Conservation (phyloP, 345 rosid genomes). For the Populus euphratica region DNA sequence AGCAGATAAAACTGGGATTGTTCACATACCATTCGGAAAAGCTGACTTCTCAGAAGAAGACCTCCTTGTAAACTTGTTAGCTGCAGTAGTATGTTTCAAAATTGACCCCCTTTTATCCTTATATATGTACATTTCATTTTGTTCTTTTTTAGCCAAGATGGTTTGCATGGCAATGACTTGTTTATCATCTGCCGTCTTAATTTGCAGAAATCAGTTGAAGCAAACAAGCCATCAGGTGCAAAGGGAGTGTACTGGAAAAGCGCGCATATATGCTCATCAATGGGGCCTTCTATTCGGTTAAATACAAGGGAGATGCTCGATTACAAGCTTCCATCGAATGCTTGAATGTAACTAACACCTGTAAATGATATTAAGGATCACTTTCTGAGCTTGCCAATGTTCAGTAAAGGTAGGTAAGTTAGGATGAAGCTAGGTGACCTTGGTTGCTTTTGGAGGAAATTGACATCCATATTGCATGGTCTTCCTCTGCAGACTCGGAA, state of each 20-base stretch:
- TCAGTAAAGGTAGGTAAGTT: background rate
- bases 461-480: slow-evolving; percentile 3
- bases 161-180: background rate
- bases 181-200: background rate
- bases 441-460: slow-evolving; percentile 6
- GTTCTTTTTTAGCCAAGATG: background rate
- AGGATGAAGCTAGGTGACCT: slow-evolving; percentile 7
- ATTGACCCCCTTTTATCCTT: background rate
- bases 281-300: slow-evolving; percentile 93
- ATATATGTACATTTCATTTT: background rate
- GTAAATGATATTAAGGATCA: slow-evolving; percentile 33
- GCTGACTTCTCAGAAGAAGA: slow-evolving; percentile 69
- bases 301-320: slow-evolving; percentile 89
- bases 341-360: slow-evolving; percentile 20
- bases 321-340: slow-evolving; percentile 51
- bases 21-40: slow-evolving; percentile 92
- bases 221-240: slow-evolving; percentile 96
- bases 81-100: slow-evolving; percentile 59
- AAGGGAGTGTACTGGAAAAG: slow-evolving; percentile 98
- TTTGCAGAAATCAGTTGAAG: slow-evolving; percentile 81
- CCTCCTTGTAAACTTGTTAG: slow-evolving; percentile 70
- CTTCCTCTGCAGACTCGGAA: slow-evolving; percentile 10
- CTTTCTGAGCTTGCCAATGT: slow-evolving; percentile 9
- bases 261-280: slow-evolving; percentile 82
- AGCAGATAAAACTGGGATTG: slow-evolving; percentile 97